Percentiles rank a stretch among this genome's conserved stretches.
phyloP scores from a whole-genome alignment of 208 protist genomes.

The Wallacemonas rigidus region DNA sequence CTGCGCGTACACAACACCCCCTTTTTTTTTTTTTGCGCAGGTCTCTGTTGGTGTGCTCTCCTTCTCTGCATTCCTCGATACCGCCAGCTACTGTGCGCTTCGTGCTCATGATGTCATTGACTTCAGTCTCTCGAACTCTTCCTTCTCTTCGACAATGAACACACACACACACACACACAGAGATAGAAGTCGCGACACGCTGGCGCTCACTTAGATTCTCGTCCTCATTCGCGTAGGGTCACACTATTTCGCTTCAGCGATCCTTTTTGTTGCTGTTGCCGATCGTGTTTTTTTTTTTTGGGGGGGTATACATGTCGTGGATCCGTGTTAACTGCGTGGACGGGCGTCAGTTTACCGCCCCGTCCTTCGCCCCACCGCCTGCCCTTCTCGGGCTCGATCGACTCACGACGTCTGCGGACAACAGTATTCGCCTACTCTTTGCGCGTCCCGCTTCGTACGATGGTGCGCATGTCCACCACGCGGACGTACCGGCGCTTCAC shows the following conservation, averaged over 20 bases:
- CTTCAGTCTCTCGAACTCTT: background rate
- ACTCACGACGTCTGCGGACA: conserved; percentile 35
- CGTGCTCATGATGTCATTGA: background rate
- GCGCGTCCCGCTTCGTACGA: background rate
- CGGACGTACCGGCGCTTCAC: background rate
- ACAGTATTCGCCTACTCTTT: background rate
- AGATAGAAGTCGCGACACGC: background rate
- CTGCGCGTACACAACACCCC: no score
- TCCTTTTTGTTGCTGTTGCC: background rate
- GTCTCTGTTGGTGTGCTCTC: background rate
- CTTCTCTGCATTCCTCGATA: background rate
- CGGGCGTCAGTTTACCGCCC: conserved; percentile 54
- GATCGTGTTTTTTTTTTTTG: conserved; percentile 22
- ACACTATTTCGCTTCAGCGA: no score
- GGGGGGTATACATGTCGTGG: conserved; percentile 51
- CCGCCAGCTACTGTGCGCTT: background rate
- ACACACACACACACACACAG: conserved; percentile 12
- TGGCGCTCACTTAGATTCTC: no score
- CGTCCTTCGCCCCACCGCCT: conserved; percentile 49
- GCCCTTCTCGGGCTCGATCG: conserved; percentile 50
- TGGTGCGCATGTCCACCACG: background rate
- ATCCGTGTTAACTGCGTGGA: conserved; percentile 49
- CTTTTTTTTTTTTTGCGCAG: no score
- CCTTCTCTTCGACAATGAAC: background rate
- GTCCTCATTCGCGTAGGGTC: no score